phyloP scores from a whole-genome alignment of 1,284 basidiomycete genomes.

The Leccinum griseonigrum region DNA sequence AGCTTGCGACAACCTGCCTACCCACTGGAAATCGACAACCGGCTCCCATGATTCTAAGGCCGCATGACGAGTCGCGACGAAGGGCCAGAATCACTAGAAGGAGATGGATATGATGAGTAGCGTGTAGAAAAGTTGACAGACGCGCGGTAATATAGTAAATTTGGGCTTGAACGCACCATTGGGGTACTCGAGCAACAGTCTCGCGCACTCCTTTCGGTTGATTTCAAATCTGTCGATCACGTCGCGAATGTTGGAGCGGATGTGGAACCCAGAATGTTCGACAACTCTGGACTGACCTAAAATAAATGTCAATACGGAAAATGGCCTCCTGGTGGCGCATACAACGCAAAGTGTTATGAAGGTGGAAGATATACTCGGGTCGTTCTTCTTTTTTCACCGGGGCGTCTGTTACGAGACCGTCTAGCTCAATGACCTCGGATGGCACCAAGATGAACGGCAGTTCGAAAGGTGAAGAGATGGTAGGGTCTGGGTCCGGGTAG shows the following conservation, averaged over 20 bases:
- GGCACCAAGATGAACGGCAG: slow-evolving; percentile 82
- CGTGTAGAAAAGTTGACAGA: too few species aligned
- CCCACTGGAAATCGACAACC: too few species aligned
- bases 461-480: slow-evolving; percentile 53
- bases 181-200: slow-evolving; percentile 83
- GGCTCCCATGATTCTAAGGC: too few species aligned
- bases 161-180: slow-evolving; percentile 85
- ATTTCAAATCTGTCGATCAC: slow-evolving; percentile 91
- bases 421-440: slow-evolving; percentile 81
- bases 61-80: too few species aligned
- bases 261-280: slow-evolving; percentile 77
- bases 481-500: slow-evolving; percentile 46
- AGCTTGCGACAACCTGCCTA: too few species aligned
- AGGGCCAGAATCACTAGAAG: too few species aligned
- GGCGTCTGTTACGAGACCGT: slow-evolving; percentile 59
- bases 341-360: slow-evolving; percentile 74
- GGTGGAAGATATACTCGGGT: slow-evolving; percentile 65
- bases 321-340: not conserved
- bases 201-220: slow-evolving; percentile 93
- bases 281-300: slow-evolving; percentile 76
- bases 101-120: too few species aligned
- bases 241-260: slow-evolving; percentile 80
- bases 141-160: too few species aligned
- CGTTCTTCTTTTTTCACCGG: slow-evolving; percentile 76
- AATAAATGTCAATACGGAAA: slow-evolving; percentile 5